Evolutionary conservation across 345 rosid species (phyloP).

Genomic region (Xanthoceras sorbifolium): DNA sequence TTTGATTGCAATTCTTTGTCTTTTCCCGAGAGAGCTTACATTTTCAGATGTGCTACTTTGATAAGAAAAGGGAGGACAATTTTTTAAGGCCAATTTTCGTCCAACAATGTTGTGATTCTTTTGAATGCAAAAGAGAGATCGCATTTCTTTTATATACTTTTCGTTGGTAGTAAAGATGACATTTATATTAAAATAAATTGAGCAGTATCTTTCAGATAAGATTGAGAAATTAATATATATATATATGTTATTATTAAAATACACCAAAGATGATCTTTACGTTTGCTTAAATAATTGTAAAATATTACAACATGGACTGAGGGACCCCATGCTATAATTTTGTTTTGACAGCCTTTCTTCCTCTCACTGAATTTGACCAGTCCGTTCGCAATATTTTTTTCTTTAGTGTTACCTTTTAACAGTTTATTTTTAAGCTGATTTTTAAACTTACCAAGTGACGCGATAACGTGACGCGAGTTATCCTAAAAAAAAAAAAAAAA

Average conservation of each 20-base stretch:
- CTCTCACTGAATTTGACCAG: not conserved
- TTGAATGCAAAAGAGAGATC: not conserved
- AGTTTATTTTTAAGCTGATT: no score
- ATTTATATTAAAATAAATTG: not conserved
- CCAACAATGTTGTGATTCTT: not conserved
- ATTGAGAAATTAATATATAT: not conserved
- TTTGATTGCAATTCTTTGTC: not conserved
- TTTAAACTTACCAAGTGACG: no score
- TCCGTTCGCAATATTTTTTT: not conserved
- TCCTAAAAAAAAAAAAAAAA: no score
- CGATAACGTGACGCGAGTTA: no score
- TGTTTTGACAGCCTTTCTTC: not conserved
- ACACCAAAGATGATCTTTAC: not conserved
- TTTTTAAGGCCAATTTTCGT: not conserved
- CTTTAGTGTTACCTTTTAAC: no score
- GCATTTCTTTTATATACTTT: not conserved
- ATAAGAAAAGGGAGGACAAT: not conserved
- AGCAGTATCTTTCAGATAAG: not conserved
- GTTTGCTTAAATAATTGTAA: not conserved
- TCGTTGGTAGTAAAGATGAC: not conserved
- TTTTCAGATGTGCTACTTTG: not conserved
- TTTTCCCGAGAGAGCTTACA: no score
- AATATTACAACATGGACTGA: no score
- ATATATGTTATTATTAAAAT: no score
- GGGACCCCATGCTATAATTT: not conserved